Conservation (phyloP, 257 asterid genomes). For the Solanum lignicaule region DNA sequence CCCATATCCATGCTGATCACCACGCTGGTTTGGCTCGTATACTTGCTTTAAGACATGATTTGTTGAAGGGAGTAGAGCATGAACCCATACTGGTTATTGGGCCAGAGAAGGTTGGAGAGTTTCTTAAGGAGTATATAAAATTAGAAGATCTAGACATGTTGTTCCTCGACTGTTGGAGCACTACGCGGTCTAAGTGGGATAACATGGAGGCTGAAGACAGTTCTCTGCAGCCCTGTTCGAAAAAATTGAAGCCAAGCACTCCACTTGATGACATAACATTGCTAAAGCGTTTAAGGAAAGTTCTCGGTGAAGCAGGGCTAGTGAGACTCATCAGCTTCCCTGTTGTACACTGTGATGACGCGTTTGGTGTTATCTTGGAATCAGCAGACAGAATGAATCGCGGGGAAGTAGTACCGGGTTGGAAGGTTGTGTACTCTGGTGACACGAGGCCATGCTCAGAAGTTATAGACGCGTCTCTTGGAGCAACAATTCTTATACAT, state of each 20-base stretch:
- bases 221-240: not conserved
- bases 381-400: constrained; percentile 41
- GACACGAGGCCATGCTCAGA: constrained; percentile 93
- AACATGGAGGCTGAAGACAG: constrained; percentile 17
- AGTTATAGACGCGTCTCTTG: constrained; percentile 50
- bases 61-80: constrained; percentile 46
- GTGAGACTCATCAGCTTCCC: constrained; percentile 62
- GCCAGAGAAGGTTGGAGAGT: constrained; percentile 75
- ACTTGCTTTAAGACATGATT: constrained; percentile 59
- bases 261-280: constrained; percentile 28
- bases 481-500: constrained; percentile 80
- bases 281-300: constrained; percentile 34
- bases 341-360: constrained; percentile 75
- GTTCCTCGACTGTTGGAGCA: constrained; percentile 69
- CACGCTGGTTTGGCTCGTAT: constrained; percentile 90
- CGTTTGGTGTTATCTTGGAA: constrained; percentile 58
- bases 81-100: constrained; percentile 73
- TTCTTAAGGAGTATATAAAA: constrained; percentile 73
- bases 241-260: constrained; percentile 26
- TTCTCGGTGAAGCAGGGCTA: constrained; percentile 54
- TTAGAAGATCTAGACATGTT: constrained; percentile 85
- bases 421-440: constrained; percentile 94
- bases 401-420: constrained; percentile 65
- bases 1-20: constrained; percentile 97
- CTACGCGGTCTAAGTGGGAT: constrained; percentile 43